These are phyloP conservation scores for Solanum bulbocastanum DNA, from an alignment of 257 asterid genomes.

Conservation along the genomic window DNA sequence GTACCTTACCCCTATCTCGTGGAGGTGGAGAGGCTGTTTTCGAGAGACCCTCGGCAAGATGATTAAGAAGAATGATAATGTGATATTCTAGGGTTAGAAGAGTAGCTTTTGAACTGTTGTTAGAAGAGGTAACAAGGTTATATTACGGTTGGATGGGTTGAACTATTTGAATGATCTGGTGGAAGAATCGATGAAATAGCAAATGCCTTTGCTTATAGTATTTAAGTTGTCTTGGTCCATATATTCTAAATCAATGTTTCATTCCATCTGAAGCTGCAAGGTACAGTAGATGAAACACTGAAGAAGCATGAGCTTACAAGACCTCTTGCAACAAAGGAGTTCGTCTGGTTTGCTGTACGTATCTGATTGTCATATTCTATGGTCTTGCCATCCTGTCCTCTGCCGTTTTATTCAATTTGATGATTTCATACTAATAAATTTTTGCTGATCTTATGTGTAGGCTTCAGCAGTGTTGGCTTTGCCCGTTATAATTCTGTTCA, in stretches of 20 bases:
- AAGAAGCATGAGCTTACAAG: constrained; percentile 65
- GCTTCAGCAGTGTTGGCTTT: constrained; percentile 74
- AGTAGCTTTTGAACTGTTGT: not conserved
- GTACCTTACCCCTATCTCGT: not conserved
- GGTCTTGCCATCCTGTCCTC: not conserved
- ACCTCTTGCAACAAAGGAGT: constrained; percentile 70
- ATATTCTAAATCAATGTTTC: not conserved
- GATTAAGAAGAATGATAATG: not conserved
- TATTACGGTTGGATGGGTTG: not conserved
- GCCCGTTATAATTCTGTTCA: constrained; percentile 44
- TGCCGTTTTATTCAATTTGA: not conserved
- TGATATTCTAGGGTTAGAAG: not conserved
- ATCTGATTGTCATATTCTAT: constrained; percentile 2
- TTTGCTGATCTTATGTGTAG: constrained; percentile 15
- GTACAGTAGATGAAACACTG: constrained; percentile 47
- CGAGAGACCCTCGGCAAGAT: not conserved
- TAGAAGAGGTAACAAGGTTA: not conserved
- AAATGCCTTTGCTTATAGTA: not conserved
- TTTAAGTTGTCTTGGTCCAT: not conserved
- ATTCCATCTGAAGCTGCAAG: constrained; percentile 53
- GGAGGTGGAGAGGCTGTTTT: not conserved
- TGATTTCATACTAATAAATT: not conserved
- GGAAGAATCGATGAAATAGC: not conserved
- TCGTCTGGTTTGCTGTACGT: constrained; percentile 79
- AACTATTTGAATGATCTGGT: not conserved